Evolutionary conservation across 1,284 basidiomycete species (phyloP).

Genomic region (Tranzscheliella williamsii): DNA sequence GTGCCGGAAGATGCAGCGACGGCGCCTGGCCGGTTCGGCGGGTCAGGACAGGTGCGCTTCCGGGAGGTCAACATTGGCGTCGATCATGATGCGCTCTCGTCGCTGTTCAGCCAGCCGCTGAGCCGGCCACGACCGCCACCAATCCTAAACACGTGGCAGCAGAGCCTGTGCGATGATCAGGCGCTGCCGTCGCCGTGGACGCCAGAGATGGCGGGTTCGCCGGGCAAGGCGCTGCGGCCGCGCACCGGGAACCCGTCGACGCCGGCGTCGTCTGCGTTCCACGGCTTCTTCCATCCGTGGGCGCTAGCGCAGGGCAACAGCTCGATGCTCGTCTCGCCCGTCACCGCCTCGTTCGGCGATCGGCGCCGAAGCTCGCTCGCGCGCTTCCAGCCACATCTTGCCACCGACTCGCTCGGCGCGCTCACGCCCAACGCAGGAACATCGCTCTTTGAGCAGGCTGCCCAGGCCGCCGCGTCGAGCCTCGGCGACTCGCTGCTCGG

Average conservation of each 20-base stretch:
- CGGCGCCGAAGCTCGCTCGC: constrained; percentile 20
- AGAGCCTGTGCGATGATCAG: constrained; percentile 26
- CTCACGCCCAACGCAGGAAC: not conserved
- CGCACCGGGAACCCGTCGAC: constrained; percentile 19
- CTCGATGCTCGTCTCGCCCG: constrained; percentile 33
- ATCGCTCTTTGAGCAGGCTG: constrained; percentile 15
- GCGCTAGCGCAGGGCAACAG: constrained; percentile 15
- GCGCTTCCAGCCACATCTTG: not conserved
- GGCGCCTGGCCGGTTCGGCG: too few species aligned
- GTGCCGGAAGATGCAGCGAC: too few species aligned
- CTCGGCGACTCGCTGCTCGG: too few species aligned
- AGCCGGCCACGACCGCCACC: constrained; percentile 12
- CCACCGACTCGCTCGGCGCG: not conserved
- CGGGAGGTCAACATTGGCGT: too few species aligned
- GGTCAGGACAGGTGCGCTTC: too few species aligned
- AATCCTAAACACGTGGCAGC: constrained; percentile 28
- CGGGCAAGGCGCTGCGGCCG: constrained; percentile 1
- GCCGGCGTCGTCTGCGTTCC: constrained; percentile 20
- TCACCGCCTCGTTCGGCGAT: constrained; percentile 19
- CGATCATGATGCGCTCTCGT: too few species aligned
- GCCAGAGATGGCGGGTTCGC: constrained; percentile 2
- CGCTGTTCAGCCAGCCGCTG: too few species aligned
- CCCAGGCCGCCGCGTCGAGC: constrained; percentile 7
- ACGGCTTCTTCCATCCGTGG: constrained; percentile 37
- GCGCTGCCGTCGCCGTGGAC: constrained; percentile 29